Conservation (phyloP, 495 filamentous ascomycete species). For the Penicillium alfredii region DNA sequence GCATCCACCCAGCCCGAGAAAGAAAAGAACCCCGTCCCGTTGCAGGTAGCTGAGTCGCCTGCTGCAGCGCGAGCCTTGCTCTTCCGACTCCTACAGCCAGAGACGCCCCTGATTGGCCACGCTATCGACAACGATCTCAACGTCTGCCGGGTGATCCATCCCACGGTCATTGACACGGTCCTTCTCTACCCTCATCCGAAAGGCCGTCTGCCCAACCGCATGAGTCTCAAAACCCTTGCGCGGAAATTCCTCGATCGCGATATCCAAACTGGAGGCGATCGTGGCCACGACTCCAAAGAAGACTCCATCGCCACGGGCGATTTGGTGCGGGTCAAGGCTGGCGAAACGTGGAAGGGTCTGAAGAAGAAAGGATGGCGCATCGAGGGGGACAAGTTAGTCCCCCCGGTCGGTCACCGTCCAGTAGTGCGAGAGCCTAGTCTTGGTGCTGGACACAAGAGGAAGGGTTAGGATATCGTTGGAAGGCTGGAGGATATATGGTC, state of each 20-base stretch:
- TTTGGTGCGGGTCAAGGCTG: conserved; percentile 63
- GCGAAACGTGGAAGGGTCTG: conserved; percentile 58
- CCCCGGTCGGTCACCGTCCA: conserved; percentile 30
- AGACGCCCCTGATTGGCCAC: conserved; percentile 84
- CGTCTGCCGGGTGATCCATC: conserved; percentile 73
- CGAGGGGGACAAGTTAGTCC: conserved; percentile 43
- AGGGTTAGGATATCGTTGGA: conserved; percentile 1
- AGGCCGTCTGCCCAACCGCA: conserved; percentile 64
- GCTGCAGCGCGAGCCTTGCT: conserved; percentile 65
- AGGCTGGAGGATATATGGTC: too few species aligned
- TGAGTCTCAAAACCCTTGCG: conserved; percentile 65
- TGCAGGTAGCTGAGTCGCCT: conserved; percentile 69
- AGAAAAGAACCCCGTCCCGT: conserved; percentile 18
- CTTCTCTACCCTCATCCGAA: conserved; percentile 72
- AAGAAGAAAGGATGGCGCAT: conserved; percentile 59
- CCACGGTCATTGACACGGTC: conserved; percentile 77
- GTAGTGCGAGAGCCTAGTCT: conserved; percentile 10
- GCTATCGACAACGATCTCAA: conserved; percentile 95
- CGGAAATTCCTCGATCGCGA: conserved; percentile 57
- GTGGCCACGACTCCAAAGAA: conserved; percentile 82
- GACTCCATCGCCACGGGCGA: conserved; percentile 87
- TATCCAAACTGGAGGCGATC: conserved; percentile 68
- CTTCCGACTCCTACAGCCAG: conserved; percentile 60
- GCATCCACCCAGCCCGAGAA: conserved; percentile 11
- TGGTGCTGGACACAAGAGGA: conserved; percentile 24